A percentile compares a stretch with the other conserved stretches of the same genome.
phyloP scores from a whole-genome alignment of 1,284 basidiomycete genomes.

The Ustilago esculenta region DNA sequence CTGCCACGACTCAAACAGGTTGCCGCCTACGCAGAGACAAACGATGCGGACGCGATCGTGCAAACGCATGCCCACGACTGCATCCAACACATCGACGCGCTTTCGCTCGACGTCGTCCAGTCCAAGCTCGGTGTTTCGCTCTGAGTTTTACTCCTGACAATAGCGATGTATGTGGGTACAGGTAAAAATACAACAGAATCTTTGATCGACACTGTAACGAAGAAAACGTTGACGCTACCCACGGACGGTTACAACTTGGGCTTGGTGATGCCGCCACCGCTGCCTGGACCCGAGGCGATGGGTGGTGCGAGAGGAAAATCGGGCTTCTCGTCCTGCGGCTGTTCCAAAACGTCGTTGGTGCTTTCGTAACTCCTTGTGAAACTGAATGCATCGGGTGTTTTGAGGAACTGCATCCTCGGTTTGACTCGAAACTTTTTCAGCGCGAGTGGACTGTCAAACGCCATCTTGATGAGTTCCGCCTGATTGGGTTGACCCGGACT shows the following conservation, averaged over 20 bases:
- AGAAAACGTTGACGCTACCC: no score
- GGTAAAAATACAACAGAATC: conserved; percentile 7
- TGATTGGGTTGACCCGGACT: conserved; percentile 43
- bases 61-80: conserved; percentile 51
- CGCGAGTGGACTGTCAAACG: conserved; percentile 54
- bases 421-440: conserved; percentile 53
- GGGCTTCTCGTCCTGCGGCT: conserved; percentile 38
- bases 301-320: conserved; percentile 31
- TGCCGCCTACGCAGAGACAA: conserved; percentile 9
- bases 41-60: conserved; percentile 51
- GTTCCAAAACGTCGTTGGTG: conserved; percentile 31
- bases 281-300: not conserved
- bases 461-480: conserved; percentile 49
- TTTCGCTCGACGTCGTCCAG: conserved; percentile 18
- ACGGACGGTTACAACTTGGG: conserved; percentile 17
- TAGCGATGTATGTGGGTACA: no score
- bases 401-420: conserved; percentile 56
- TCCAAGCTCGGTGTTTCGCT: conserved; percentile 1
- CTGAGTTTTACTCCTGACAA: conserved; percentile 2
- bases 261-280: conserved; percentile 1
- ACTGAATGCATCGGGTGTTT: conserved; percentile 23
- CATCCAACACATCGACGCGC: conserved; percentile 26
- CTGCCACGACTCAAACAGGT: conserved; percentile 28
- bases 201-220: no score
- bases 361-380: conserved; percentile 19